Evolutionary conservation across 192 early-diverging fungal genomes (phyloP), one percentile per base, ranked within the genome.

Genomic region (Rhizophagus prolifer): DNA sequence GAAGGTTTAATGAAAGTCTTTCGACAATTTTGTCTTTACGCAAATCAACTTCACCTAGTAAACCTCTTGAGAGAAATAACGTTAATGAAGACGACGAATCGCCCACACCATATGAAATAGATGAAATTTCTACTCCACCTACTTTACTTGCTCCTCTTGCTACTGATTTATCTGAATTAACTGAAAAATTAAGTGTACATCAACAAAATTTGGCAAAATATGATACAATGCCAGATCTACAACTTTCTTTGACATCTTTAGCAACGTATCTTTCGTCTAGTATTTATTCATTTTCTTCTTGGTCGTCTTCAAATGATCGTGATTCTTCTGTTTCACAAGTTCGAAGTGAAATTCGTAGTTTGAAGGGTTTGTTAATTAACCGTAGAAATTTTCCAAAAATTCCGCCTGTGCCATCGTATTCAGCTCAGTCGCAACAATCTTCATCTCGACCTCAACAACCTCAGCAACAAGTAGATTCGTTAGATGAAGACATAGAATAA

Each of bases 301-400:
- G 68, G 68, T 47, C 31, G 19, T 21, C 26, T 58, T 13, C 16
- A 60, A n/a, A 58, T 9, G 46, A 47, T 25, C 26, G 12, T 23
- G 72, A 74, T 58, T 16, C 58, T 28, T 62, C 63, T 38, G 72
- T 78, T 31, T 54, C 59, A 25, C 67, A 79, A 30, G 36, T 84
- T 8, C 82, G 80, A 73, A 78, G 71, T 28, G 83, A 84, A 25
- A 84, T 84, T 64, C 69, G 83, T 59, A 78, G 81, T 50, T 61
- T 84, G 13, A 84, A 84, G 62, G 81, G 81, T 7, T 30, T 77
- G 21, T 64, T 84, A 34, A 76, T 82, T 28, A 82, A 80, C 28
- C 75, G 79, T 59, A 70, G 78, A 41, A 84, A 82, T 62, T 84
- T 84, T 36, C 83, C 83, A 19, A 79, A 60, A 58, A 46, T 67